phyloP scores from a whole-genome alignment of 2,329 filamentous ascomycete genomes.

The Monilinia aucupariae region DNA sequence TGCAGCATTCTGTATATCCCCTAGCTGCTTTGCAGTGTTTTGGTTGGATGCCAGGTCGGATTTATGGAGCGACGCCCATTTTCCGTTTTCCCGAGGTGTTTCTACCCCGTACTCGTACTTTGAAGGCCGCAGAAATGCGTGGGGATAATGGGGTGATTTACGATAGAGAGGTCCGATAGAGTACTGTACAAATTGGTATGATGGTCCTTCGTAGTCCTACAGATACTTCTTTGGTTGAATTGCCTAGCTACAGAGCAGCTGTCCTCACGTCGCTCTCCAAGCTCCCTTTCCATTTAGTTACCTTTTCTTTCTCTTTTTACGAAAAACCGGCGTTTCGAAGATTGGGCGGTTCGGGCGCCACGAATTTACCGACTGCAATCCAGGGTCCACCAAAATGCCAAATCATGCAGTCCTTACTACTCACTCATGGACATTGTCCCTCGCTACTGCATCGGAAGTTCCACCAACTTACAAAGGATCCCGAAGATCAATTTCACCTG shows the following conservation, averaged over 20 bases:
- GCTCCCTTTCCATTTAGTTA: too few species aligned
- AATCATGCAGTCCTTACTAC: neutral
- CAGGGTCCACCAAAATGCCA: neutral
- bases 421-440: neutral
- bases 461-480: neutral
- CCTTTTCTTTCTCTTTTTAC: too few species aligned
- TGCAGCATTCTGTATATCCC: neutral
- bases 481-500: neutral
- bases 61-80: neutral
- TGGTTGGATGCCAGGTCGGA: constrained; percentile 2
- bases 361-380: neutral
- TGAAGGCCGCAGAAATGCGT: too few species aligned
- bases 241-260: too few species aligned
- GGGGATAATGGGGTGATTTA: too few species aligned
- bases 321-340: neutral
- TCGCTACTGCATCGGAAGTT: neutral
- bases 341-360: neutral
- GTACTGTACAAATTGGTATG: too few species aligned
- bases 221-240: too few species aligned
- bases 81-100: neutral
- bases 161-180: too few species aligned
- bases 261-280: too few species aligned
- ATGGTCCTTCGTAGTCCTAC: too few species aligned
- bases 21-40: neutral
- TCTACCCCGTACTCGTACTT: too few species aligned